phyloP scores from a whole-genome alignment of 2,329 filamentous ascomycete species.

The Penicillium paneum region DNA sequence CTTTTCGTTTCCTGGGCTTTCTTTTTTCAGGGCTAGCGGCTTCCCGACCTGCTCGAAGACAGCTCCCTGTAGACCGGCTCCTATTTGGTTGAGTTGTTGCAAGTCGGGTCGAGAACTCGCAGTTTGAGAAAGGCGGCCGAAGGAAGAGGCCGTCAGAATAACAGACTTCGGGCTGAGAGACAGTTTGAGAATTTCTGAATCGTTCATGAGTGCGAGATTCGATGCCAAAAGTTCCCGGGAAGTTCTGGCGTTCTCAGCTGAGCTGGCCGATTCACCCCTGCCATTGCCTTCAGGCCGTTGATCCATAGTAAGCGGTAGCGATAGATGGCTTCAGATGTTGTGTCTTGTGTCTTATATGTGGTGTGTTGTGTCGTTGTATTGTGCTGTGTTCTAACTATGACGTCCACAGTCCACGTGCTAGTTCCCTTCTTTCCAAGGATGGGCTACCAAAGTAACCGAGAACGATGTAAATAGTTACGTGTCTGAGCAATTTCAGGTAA shows the following conservation, averaged over 20 bases:
- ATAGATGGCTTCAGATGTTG: not conserved
- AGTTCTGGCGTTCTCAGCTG: not conserved
- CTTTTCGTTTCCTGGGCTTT: slow-evolving; percentile 10
- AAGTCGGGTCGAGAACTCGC: slow-evolving; percentile 2
- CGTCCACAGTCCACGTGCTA: too few species aligned
- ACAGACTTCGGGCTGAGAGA: slow-evolving; percentile 2
- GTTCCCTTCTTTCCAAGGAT: too few species aligned
- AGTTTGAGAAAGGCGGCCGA: not conserved
- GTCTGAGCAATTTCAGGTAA: too few species aligned
- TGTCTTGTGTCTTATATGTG: too few species aligned
- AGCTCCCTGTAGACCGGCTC: slow-evolving; percentile 7
- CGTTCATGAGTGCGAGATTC: not conserved
- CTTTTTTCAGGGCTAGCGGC: slow-evolving; percentile 4
- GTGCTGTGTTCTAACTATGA: too few species aligned
- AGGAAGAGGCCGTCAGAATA: slow-evolving; percentile 7
- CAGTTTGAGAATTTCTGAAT: not conserved
- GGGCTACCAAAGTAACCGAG: too few species aligned
- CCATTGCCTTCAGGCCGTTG: too few species aligned
- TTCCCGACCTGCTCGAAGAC: slow-evolving; percentile 11
- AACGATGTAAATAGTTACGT: too few species aligned
- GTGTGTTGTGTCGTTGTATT: too few species aligned
- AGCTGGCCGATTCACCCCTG: not conserved
- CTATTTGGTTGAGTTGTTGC: slow-evolving; percentile 10
- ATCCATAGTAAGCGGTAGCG: not conserved
- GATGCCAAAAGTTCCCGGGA: not conserved